Base-by-base conservation (phyloP, 768 basidiomycete species). In the Clitopilus passeckerianus region DNA sequence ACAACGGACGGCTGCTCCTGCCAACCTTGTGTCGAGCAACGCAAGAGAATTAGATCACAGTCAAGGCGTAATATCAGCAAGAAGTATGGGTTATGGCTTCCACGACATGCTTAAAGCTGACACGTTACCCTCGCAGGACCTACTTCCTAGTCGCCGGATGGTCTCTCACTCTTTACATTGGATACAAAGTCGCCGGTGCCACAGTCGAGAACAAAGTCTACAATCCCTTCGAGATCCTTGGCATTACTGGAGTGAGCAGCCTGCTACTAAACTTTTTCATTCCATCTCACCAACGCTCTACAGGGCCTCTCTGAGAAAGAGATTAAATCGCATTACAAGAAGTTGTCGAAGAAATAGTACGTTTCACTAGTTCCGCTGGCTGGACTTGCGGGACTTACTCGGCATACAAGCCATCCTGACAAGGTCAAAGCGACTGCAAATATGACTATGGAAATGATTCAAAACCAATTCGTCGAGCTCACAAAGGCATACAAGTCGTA, bases 401-500 rank as follows among this genome's bases (percentile, higher is more conserved):
- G 22, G 50, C 37, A 18, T 53, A 43, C 53, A 55, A 98, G 95
- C 72, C 97, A 98, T 71, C 97, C 97, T 0, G 97, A 99, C 80
- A 98, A 98, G 77, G 92, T 95, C 61, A 89, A 86, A 68, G 83
- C 90, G 9, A 81, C 86, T 0, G 83, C 79, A 1, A 94, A 97
- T 68, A 78, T 93, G 64, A 98, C 95, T 0, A 78, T 88, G 37
- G 96, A 98, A 68, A 82, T 85, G 6, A 94, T 93, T 33, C 90
- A 91, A 64, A 81, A 86, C 57, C 85, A 85, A 60, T 99, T 97
- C 71, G 92, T 98, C 20, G 84, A 92, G 20, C 78, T 99, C 37
- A 98, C 97, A 7, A 99, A 98, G 71, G 97, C 97, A 3, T 99
- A 99, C 77, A 99, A 99, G 79, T 76, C 96, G 85, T 92, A 59